Evolutionary conservation across 129 eudicot genomes (phyloP).

Genomic region (Pulicaria dysenterica): DNA sequence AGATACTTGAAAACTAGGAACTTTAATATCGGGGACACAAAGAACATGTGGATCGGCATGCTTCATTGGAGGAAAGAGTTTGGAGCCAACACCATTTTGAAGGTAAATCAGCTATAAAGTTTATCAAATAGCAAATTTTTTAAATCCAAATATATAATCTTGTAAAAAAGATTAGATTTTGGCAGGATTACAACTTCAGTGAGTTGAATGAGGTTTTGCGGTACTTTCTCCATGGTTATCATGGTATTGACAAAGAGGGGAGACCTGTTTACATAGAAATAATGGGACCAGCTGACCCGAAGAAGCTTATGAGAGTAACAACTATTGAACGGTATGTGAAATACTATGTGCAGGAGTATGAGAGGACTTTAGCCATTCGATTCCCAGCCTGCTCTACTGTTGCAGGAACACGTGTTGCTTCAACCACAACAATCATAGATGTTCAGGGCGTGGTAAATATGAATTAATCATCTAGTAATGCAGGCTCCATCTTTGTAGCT

Average conservation of each 20-base stretch:
- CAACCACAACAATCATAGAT: conserved; percentile 70
- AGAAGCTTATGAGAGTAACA: conserved; percentile 71
- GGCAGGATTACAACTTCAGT: conserved; percentile 60
- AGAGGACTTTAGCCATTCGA: conserved; percentile 53
- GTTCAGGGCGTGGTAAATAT: conserved; percentile 79
- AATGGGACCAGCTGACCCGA: conserved; percentile 65
- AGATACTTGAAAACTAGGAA: conserved; percentile 84
- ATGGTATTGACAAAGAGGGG: conserved; percentile 78
- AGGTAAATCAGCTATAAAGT: conserved; percentile 43
- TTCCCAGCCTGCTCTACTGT: conserved; percentile 77
- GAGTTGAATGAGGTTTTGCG: conserved; percentile 61
- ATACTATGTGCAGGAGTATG: conserved; percentile 76
- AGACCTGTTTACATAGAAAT: conserved; percentile 75
- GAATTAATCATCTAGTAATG: neutral
- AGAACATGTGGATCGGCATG: conserved; percentile 85
- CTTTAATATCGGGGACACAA: conserved; percentile 64
- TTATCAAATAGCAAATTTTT: neutral
- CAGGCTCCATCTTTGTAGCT: neutral
- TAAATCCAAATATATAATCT: neutral
- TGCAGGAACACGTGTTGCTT: conserved; percentile 58
- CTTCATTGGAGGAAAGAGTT: conserved; percentile 88
- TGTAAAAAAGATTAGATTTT: neutral
- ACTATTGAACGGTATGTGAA: conserved; percentile 69
- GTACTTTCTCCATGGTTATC: conserved; percentile 77
- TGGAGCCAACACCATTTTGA: conserved; percentile 69